A percentile compares a stretch with the other conserved stretches of the same genome.
Evolutionary conservation across 129 eudicot genomes (phyloP).

Genomic region (Flaveria sonorensis): DNA sequence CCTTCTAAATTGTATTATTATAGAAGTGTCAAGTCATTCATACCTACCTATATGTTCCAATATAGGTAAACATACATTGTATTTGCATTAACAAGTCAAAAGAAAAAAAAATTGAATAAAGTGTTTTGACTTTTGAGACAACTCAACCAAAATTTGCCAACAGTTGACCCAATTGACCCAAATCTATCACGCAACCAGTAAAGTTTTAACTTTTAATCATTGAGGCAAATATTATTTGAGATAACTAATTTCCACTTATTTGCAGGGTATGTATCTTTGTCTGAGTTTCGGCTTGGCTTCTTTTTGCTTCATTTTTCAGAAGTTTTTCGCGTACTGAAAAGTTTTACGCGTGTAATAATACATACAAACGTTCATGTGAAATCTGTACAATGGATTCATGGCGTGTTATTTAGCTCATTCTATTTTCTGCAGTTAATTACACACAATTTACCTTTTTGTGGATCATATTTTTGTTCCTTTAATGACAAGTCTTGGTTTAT

Average conservation of each 20-base stretch:
- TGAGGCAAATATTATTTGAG: neutral
- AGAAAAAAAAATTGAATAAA: neutral
- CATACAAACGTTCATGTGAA: constrained; percentile 26
- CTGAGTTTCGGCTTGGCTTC: neutral
- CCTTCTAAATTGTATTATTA: neutral
- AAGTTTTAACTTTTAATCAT: neutral
- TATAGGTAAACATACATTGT: neutral
- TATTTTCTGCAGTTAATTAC: constrained; percentile 11
- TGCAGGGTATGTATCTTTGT: constrained; percentile 30
- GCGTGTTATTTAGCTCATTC: constrained; percentile 3
- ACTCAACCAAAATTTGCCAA: neutral
- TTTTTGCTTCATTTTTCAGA: constrained; percentile 23
- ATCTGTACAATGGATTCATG: constrained; percentile 28
- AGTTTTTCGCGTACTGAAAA: constrained; percentile 6
- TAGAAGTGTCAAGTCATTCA: neutral
- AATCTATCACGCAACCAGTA: neutral
- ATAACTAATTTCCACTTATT: neutral
- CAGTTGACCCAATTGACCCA: neutral
- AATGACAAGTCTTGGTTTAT: neutral
- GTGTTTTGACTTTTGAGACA: neutral
- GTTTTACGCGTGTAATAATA: constrained; percentile 31
- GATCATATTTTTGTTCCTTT: neutral
- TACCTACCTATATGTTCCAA: neutral
- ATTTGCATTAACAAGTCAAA: neutral
- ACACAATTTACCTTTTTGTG: neutral